Evolutionary conservation across 805 yeast species (phyloP).

Genomic region (Zygosaccharomyces bisporus): DNA sequence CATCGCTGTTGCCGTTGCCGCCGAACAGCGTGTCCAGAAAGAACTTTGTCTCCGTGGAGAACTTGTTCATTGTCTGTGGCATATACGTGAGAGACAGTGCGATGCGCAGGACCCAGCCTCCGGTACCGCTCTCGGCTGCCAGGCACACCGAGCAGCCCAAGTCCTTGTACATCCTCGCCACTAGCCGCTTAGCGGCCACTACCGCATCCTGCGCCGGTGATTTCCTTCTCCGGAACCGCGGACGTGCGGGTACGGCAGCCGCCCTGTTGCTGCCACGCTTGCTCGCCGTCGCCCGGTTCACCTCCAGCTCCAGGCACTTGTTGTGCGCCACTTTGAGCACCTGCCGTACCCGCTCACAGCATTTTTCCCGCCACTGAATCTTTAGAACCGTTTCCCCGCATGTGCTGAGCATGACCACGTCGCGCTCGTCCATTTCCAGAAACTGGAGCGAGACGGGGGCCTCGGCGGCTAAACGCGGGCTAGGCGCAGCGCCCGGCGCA

Average conservation of each 20-base stretch:
- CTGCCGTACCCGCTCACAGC: conserved; percentile 6
- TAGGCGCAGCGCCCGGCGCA: not conserved
- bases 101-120: conserved; percentile 13
- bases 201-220: conserved; percentile 2
- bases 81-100: conserved; percentile 9
- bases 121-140: conserved; percentile 1
- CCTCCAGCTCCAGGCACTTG: conserved; percentile 11
- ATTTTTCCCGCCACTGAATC: not conserved
- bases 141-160: conserved; percentile 8
- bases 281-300: not conserved
- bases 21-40: conserved; percentile 26
- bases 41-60: conserved; percentile 22
- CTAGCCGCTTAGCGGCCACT: conserved; percentile 6
- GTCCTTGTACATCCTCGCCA: conserved; percentile 11
- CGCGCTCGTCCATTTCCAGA: conserved; percentile 5
- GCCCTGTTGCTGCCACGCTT: not conserved
- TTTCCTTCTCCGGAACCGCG: not conserved
- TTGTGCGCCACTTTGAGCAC: conserved; percentile 8
- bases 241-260: not conserved
- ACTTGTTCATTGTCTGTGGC: conserved; percentile 25
- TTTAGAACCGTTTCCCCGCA: conserved; percentile 1
- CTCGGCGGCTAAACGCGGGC: conserved; percentile 4
- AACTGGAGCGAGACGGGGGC: not conserved
- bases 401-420: not conserved
- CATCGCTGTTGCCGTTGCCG: not conserved